Evolutionary conservation across 2,329 filamentous ascomycete species (phyloP).

Genomic region (Calonectria pauciramosa): DNA sequence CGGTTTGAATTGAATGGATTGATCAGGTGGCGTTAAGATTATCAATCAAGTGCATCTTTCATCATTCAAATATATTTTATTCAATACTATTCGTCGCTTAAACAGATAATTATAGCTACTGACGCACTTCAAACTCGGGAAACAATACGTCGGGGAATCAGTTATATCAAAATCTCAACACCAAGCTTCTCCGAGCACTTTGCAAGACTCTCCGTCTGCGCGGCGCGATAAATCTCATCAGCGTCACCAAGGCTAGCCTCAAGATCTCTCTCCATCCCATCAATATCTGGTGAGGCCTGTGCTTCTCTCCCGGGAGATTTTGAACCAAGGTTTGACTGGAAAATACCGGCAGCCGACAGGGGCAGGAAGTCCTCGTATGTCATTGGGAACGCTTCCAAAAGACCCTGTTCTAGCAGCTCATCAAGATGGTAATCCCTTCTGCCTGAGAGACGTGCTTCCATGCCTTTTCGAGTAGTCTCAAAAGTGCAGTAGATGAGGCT

Average conservation of each 20-base stretch:
- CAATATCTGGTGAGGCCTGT: slow-evolving; percentile 18
- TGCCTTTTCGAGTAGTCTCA: slow-evolving; percentile 34
- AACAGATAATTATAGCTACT: neutral
- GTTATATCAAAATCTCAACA: slow-evolving; percentile 20
- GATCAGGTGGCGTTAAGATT: neutral
- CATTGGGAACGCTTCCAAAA: slow-evolving; percentile 57
- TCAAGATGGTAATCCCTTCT: slow-evolving; percentile 35
- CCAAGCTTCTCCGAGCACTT: slow-evolving; percentile 42
- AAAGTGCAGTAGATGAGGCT: slow-evolving; percentile 56
- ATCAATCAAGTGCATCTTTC: neutral
- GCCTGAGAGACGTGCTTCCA: neutral
- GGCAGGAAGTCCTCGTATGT: slow-evolving; percentile 68
- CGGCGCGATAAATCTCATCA: slow-evolving; percentile 32
- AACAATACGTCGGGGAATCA: neutral
- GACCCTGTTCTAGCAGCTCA: slow-evolving; percentile 49
- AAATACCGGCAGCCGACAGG: slow-evolving; percentile 65
- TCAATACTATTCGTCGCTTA: neutral
- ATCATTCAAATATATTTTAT: neutral
- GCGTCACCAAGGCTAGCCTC: slow-evolving; percentile 22
- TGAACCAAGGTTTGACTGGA: slow-evolving; percentile 56
- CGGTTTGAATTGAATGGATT: neutral
- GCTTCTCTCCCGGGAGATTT: slow-evolving; percentile 11
- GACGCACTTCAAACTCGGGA: too few relatives aligned
- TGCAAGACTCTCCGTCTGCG: slow-evolving; percentile 27
- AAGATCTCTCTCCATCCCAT: slow-evolving; percentile 29